Base-by-base conservation (phyloP, 371 early-diverging fungal species). In the Massospora cicadina region DNA sequence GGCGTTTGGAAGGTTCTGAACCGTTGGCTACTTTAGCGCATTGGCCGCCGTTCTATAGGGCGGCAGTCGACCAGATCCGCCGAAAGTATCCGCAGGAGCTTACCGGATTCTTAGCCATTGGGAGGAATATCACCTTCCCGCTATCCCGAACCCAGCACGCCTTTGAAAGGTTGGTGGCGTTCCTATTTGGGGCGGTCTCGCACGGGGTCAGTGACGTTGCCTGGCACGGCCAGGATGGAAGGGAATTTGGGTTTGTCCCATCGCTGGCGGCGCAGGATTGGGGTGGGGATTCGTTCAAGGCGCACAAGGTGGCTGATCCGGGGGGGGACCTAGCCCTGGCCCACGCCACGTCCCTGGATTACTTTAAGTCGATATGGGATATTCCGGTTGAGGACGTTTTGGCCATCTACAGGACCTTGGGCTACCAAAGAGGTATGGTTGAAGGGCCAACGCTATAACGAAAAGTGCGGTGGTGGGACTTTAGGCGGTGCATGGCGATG, bases 131-230 rank as follows among this genome's bases (percentile, higher is more conserved):
- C 12, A 33, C 32, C 32, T 1, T 2, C 2, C 7, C 17, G 3
- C 32, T 33, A 31, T 26, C 43, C 17, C 5, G 17, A 43, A 17
- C 43, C 17, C 10, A 43, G 2, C 31, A 62, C 2, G 12, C 5
- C 13, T 60, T 57, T 21, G 62, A 84, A 81, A 81, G 75, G 2
- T 67, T 91, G 29, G 75, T 87, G 3, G 77, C 87, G 23, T 93
- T 93, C 67, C 67, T 90, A 0, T 84, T 90, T 70, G 90, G 89
- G 26, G 73, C 82, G 25, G 81, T 88, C 58, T 86, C 91, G 1
- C 93, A 93, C 71, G 86, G 84, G 29, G 77, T 86, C 33, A 83
- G 89, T 0, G 93, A 93, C 68, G 80, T 85, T 58, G 79, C 82
- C 54, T 93, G 91, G 91, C 93, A 93, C 71, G 83, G 86, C 13